Percentiles rank a stretch among this genome's conserved stretches.
phyloP scores from a whole-genome alignment of 2,329 filamentous ascomycete genomes.

The Colletotrichum spinosum region DNA sequence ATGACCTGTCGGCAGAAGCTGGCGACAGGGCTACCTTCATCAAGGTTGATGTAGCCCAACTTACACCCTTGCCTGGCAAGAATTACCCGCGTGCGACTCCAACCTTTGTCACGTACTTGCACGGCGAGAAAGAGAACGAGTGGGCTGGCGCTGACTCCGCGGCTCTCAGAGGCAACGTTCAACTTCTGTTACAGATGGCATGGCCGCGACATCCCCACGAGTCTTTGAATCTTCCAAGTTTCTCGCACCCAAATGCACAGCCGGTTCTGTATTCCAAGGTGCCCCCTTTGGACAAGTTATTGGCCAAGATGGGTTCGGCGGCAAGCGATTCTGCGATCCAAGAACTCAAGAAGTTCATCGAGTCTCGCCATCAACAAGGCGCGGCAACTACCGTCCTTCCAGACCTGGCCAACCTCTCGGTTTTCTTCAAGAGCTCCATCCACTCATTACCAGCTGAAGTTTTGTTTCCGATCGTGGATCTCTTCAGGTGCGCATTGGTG shows the following conservation, averaged over 20 bases:
- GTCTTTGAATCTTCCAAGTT: conserved; percentile 74
- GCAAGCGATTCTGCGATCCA: conserved; percentile 71
- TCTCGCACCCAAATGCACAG: conserved; percentile 72
- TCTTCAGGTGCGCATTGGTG: conserved; percentile 81
- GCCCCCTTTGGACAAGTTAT: conserved; percentile 85
- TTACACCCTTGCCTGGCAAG: conserved; percentile 50
- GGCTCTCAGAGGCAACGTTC: conserved; percentile 77
- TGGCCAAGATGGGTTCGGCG: conserved; percentile 77
- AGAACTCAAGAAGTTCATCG: conserved; percentile 78
- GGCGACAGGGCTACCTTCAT: conserved; percentile 77
- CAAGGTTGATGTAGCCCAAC: conserved; percentile 82
- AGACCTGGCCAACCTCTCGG: conserved; percentile 73
- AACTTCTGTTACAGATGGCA: conserved; percentile 79
- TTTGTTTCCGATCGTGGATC: conserved; percentile 86
- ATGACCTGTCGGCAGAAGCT: conserved; percentile 80
- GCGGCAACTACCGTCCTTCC: conserved; percentile 77
- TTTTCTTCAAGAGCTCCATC: conserved; percentile 68
- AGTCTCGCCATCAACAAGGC: conserved; percentile 66
- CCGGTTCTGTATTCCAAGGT: conserved; percentile 81
- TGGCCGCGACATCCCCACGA: conserved; percentile 82
- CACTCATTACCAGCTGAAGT: conserved; percentile 69
- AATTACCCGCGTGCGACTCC: conserved; percentile 83
- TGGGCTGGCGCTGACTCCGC: conserved; percentile 83
- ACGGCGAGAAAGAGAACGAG: conserved; percentile 78
- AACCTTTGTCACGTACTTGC: conserved; percentile 88